Percentiles rank a stretch among this genome's conserved stretches.
These are phyloP conservation scores for Gnomoniopsis smithogilvyi DNA, from an alignment of 2,329 filamentous ascomycete genomes.

Conservation along the genomic window DNA sequence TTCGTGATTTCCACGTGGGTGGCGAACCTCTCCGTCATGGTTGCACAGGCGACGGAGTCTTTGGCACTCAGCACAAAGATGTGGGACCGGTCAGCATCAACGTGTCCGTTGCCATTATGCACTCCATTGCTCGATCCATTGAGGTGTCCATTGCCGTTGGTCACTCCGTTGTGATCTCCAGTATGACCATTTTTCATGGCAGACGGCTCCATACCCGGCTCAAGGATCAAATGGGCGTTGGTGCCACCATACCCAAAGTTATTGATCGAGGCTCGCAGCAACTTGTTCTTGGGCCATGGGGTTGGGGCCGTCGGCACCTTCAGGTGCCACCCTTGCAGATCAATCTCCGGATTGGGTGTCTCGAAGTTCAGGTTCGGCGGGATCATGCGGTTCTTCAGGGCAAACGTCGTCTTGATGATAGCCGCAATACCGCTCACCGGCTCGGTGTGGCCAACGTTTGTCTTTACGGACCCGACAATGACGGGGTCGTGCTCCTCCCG, in stretches of 20 bases:
- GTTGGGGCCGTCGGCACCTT: slow-evolving; percentile 14
- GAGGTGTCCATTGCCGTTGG: no score
- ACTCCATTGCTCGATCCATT: neutral
- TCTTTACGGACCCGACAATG: slow-evolving; percentile 25
- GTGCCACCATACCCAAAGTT: slow-evolving; percentile 32
- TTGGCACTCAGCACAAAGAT: neutral
- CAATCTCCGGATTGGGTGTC: slow-evolving; percentile 25
- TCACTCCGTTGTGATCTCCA: no score
- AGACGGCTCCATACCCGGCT: no score
- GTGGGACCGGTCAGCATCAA: neutral
- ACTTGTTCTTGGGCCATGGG: slow-evolving; percentile 9
- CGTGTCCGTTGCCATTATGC: neutral
- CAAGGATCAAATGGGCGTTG: slow-evolving; percentile 27
- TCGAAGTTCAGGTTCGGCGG: slow-evolving; percentile 23
- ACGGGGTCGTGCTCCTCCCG: slow-evolving; percentile 21
- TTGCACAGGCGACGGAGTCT: neutral
- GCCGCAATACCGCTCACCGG: slow-evolving; percentile 24
- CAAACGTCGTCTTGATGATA: slow-evolving; percentile 26
- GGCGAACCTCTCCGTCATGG: no score
- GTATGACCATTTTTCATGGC: neutral
- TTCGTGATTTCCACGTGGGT: no score
- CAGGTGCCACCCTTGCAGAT: slow-evolving; percentile 27
- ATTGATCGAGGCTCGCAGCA: slow-evolving; percentile 27
- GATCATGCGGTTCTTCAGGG: slow-evolving; percentile 24
- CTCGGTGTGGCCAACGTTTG: slow-evolving; percentile 31